Base-by-base conservation (phyloP, 1,284 basidiomycete species). In the Mixia osmundae region DNA sequence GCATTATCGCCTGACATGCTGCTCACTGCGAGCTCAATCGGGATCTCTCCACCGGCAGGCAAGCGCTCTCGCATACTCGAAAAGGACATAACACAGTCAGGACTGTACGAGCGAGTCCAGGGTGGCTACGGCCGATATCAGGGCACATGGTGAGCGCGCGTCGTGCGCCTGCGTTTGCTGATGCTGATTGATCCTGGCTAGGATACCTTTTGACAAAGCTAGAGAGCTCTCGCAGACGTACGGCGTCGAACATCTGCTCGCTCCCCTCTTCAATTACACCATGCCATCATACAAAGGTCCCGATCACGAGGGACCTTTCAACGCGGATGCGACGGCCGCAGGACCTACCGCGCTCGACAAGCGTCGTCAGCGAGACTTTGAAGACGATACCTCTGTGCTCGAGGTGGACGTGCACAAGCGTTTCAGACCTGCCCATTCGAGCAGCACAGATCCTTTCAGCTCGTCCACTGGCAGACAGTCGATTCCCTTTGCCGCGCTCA, bases 41-140 rank as follows among this genome's bases (percentile, higher is more conserved):
- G n/a, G n/a, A n/a, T n/a, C n/a, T n/a, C n/a, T n/a, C n/a, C n/a
- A n/a, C n/a, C n/a, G n/a, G n/a, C n/a, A n/a, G n/a, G 83, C 3
- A 70, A 77, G 26, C 68, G 91, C 29, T 95, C 89, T 16, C 94
- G 94, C 67, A 94, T 95, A 40, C 66, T 97, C 25, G 91, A 97
- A 62, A 91, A 89, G 57, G 89, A 97, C 61, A 80, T 99, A 44
- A 47, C 48, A 15, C 67, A 87, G 27, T 76, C 77, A 30, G 87
- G 87, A 35, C 76, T 82, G 57, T 87, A 97, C 57, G 89, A 99
- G 59, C 97, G 97, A 57, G 83, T 99, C 9, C 91, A 99, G 57
- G 91, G 91, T 33, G 91, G 91, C 27, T 97, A 95, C 53, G 91
- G 91, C 29, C 94, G 94, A 61, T 99, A 95, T 57, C 91, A 99